phyloP scores from a whole-genome alignment of 2,329 filamentous ascomycete species.

The Lachnellula occidentalis region DNA sequence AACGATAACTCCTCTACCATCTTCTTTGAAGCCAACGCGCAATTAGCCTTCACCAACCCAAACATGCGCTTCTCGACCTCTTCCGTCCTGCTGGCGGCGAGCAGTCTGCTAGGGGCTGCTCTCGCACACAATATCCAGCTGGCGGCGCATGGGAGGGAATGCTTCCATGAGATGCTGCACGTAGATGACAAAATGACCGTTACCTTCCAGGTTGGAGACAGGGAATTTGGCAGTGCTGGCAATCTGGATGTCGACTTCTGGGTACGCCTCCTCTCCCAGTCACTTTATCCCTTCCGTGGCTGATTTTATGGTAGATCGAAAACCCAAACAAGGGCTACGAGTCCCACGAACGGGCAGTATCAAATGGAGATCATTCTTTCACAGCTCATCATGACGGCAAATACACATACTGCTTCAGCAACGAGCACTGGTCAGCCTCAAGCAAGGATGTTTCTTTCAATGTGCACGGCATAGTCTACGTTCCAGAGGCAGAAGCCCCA shows the following conservation, averaged over 20 bases:
- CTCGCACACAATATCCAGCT: slow-evolving; percentile 94
- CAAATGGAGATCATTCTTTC: slow-evolving; percentile 91
- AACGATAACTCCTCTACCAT: neutral
- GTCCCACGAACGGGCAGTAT: slow-evolving; percentile 72
- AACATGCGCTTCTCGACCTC: slow-evolving; percentile 31
- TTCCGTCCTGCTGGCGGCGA: slow-evolving; percentile 25
- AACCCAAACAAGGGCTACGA: slow-evolving; percentile 73
- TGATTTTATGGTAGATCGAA: slow-evolving; percentile 53
- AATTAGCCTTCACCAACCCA: neutral
- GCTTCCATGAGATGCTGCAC: slow-evolving; percentile 92
- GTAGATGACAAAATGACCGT: slow-evolving; percentile 97
- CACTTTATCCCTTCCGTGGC: slow-evolving; percentile 1
- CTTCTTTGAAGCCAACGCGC: neutral
- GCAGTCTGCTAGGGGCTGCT: slow-evolving; percentile 45
- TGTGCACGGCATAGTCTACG: slow-evolving; percentile 97
- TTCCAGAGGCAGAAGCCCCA: slow-evolving; percentile 77
- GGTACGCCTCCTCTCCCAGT: slow-evolving; percentile 55
- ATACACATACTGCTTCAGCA: slow-evolving; percentile 97
- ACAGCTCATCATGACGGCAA: slow-evolving; percentile 79
- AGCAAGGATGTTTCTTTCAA: slow-evolving; percentile 99
- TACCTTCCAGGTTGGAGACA: slow-evolving; percentile 94
- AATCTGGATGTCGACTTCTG: slow-evolving; percentile 98
- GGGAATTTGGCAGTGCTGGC: slow-evolving; percentile 89
- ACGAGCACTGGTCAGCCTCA: slow-evolving; percentile 94
- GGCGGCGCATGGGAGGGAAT: slow-evolving; percentile 87